These are phyloP conservation scores for Didymosphaeria variabile DNA, from an alignment of 2,329 filamentous ascomycete genomes.

Conservation along the genomic window DNA sequence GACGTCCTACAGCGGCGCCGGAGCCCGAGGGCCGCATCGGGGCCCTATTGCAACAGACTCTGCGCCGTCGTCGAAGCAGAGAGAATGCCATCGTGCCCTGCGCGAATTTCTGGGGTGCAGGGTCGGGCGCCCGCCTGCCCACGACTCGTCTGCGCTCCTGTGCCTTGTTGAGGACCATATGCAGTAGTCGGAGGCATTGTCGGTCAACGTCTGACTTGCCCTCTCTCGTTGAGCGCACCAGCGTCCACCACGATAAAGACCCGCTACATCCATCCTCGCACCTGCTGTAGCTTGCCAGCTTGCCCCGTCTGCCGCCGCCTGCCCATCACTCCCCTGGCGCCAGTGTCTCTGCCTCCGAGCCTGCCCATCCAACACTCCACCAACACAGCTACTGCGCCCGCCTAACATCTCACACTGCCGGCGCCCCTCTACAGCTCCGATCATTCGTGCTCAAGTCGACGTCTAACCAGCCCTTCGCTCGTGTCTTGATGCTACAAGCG, in stretches of 20 bases:
- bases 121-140: neutral
- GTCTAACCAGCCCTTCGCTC: neutral
- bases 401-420: neutral
- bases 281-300: neutral
- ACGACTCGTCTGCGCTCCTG: neutral
- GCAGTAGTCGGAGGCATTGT: neutral
- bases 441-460: constrained; percentile 1
- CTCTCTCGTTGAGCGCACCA: constrained; percentile 8
- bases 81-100: neutral
- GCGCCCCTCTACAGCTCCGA: constrained; percentile 9
- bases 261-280: neutral
- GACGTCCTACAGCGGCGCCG: constrained; percentile 14
- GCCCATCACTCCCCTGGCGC: neutral
- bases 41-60: neutral
- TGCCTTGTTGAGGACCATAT: constrained; percentile 3
- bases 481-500: neutral
- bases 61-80: neutral
- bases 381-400: constrained; percentile 6
- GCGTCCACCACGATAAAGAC: constrained; percentile 7
- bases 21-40: constrained; percentile 17
- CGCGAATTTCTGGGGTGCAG: neutral
- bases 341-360: constrained; percentile 2
- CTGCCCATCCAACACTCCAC: constrained; percentile 8
- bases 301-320: neutral
- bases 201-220: neutral